Conservation (phyloP, 257 asterid genomes). For the Solanum pinnatisectum region DNA sequence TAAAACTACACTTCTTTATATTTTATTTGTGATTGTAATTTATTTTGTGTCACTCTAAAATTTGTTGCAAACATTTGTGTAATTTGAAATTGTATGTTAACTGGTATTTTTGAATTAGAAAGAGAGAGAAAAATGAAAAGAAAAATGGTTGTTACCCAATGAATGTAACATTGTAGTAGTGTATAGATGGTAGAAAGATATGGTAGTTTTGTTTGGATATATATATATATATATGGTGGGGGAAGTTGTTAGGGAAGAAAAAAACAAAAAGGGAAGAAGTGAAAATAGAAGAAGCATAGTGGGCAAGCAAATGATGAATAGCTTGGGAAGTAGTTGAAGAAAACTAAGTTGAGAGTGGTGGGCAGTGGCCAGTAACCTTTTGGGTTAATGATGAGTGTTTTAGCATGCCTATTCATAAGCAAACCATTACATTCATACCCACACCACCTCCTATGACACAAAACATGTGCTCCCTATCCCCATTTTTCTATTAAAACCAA, state of each 20-base stretch:
- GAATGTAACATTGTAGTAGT: neutral
- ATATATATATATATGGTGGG: neutral
- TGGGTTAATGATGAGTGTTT: neutral
- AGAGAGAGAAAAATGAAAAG: no score
- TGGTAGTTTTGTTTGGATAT: neutral
- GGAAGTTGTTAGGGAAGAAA: neutral
- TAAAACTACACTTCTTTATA: no score
- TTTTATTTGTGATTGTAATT: no score
- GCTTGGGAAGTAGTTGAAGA: neutral
- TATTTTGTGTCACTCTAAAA: no score
- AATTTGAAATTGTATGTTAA: no score
- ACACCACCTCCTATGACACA: neutral
- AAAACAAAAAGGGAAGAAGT: neutral
- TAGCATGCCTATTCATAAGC: slow-evolving; percentile 8
- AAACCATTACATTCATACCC: neutral
- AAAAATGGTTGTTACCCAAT: neutral
- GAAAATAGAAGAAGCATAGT: neutral
- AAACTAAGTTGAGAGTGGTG: slow-evolving; percentile 6
- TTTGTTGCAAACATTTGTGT: no score
- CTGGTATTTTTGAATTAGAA: no score
- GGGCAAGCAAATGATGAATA: neutral
- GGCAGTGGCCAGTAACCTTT: slow-evolving; percentile 4
- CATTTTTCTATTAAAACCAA: neutral
- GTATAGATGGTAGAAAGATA: neutral
- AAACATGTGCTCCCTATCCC: neutral